Percentiles rank a stretch among this genome's conserved stretches.
phyloP scores from a whole-genome alignment of 2,329 filamentous ascomycete species.

The Colletotrichum tabaci region DNA sequence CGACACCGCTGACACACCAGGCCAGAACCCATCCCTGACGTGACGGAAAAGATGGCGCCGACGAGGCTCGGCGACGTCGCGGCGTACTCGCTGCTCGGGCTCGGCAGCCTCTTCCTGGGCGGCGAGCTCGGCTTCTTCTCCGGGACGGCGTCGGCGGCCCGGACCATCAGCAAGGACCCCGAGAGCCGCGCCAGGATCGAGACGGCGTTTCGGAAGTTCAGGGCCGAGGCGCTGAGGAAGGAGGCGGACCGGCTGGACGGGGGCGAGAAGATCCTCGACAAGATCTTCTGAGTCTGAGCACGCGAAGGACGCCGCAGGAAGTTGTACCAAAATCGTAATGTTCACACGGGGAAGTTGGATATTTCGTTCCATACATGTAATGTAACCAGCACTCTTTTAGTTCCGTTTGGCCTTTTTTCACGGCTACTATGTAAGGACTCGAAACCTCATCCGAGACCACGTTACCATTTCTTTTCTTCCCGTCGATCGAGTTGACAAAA shows the following conservation, averaged over 20 bases:
- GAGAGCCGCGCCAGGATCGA: conserved; percentile 71
- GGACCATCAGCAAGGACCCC: conserved; percentile 67
- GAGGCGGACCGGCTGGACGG: conserved; percentile 70
- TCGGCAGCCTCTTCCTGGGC: conserved; percentile 74
- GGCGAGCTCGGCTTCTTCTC: conserved; percentile 74
- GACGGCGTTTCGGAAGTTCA: conserved; percentile 73
- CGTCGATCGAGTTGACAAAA: too few species aligned
- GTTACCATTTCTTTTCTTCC: too few species aligned
- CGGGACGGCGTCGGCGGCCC: conserved; percentile 68
- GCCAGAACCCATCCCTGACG: conserved; percentile 72
- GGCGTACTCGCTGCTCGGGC: conserved; percentile 74
- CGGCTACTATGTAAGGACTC: too few species aligned
- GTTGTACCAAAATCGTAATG: not conserved
- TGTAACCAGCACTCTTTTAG: too few species aligned
- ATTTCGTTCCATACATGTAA: too few species aligned
- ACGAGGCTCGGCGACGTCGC: conserved; percentile 72
- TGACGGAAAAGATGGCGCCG: conserved; percentile 70
- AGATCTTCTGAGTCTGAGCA: conserved; percentile 10
- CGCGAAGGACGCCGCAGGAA: not conserved
- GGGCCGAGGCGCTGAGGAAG: conserved; percentile 73
- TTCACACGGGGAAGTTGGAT: not conserved
- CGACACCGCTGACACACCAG: not conserved
- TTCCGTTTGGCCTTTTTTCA: too few species aligned
- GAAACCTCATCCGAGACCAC: too few species aligned
- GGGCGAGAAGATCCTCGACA: conserved; percentile 33